Conservation (phyloP, 2,329 filamentous ascomycete species). For the Endoconidiophora laricicola region DNA sequence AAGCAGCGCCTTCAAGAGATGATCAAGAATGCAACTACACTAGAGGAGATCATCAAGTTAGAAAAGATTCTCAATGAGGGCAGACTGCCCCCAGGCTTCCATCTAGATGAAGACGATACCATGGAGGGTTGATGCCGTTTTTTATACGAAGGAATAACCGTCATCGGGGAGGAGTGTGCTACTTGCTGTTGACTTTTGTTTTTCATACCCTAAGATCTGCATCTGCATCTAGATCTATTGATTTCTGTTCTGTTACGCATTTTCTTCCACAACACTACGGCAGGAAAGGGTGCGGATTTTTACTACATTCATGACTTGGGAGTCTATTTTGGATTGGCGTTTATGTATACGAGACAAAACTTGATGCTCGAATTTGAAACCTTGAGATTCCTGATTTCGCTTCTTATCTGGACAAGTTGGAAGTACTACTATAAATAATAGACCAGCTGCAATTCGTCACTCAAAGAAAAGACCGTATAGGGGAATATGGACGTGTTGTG, state of each 20-base stretch:
- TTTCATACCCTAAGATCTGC: constrained; percentile 1
- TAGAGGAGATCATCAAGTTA: constrained; percentile 76
- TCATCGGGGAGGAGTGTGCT: background rate
- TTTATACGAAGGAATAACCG: too few relatives aligned
- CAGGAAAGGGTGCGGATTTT: background rate
- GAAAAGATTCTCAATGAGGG: constrained; percentile 91
- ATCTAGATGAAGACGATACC: constrained; percentile 30
- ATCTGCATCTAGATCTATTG: background rate
- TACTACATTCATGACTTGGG: constrained; percentile 3
- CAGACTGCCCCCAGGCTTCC: constrained; percentile 55
- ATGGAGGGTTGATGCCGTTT: constrained; percentile 40
- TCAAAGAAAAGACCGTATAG: background rate
- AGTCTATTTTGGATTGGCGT: background rate
- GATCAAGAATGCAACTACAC: constrained; percentile 73
- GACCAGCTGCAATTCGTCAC: background rate
- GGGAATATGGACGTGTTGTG: too few relatives aligned
- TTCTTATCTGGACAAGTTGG: background rate
- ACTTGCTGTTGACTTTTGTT: too few relatives aligned
- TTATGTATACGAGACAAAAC: constrained; percentile 3
- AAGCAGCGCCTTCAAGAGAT: constrained; percentile 69
- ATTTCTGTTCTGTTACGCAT: background rate
- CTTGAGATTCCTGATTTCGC: background rate
- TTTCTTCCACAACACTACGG: background rate
- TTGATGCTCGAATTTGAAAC: too few relatives aligned
- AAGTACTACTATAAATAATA: background rate